Conservation (phyloP, 768 basidiomycete genomes). For the Plicaturopsis crispa region DNA sequence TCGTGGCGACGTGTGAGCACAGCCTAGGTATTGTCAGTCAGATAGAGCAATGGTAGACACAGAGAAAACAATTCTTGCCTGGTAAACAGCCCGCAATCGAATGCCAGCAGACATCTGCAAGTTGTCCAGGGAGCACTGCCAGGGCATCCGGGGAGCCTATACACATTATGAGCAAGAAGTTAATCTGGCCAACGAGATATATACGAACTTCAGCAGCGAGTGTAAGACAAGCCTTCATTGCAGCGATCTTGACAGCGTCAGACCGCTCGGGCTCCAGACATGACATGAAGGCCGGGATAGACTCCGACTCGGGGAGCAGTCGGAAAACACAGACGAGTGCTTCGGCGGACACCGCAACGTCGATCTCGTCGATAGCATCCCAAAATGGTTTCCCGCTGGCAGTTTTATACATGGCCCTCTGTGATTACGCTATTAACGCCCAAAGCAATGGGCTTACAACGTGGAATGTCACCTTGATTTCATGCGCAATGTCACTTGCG, state of each 20-base stretch:
- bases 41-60: neutral
- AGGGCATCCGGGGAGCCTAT: slow-evolving; percentile 46
- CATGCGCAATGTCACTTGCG: slow-evolving; percentile 69
- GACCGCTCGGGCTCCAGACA: slow-evolving; percentile 74
- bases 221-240: slow-evolving; percentile 64
- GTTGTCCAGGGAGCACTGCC: slow-evolving; percentile 46
- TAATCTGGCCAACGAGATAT: neutral
- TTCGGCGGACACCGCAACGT: slow-evolving; percentile 71
- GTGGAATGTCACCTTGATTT: slow-evolving; percentile 52
- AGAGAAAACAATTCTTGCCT: slow-evolving; percentile 27
- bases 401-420: slow-evolving; percentile 17
- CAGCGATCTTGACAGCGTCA: slow-evolving; percentile 75
- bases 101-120: slow-evolving; percentile 35
- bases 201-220: slow-evolving; percentile 54
- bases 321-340: slow-evolving; percentile 68
- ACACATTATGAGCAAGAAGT: slow-evolving; percentile 2
- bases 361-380: slow-evolving; percentile 62
- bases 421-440: neutral
- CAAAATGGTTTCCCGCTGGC: slow-evolving; percentile 54
- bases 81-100: slow-evolving; percentile 49
- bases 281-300: slow-evolving; percentile 47
- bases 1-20: slow-evolving; percentile 50
- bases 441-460: neutral
- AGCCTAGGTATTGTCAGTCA: slow-evolving; percentile 25
- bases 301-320: slow-evolving; percentile 57